phyloP scores from a whole-genome alignment of 1,284 basidiomycete species.

The Laetiporus sulphureus region DNA sequence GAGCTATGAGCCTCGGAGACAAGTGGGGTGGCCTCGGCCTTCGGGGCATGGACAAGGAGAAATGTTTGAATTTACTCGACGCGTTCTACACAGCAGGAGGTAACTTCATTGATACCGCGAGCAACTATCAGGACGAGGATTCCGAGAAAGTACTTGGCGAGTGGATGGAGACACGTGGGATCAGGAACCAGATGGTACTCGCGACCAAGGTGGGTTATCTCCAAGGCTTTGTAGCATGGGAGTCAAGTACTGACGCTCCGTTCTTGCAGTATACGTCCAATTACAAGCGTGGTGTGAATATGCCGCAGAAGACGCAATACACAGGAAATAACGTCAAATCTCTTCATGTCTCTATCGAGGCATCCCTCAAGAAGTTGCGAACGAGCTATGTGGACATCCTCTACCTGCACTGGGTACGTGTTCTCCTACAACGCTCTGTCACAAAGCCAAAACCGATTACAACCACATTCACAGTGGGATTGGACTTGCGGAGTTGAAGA shows the following conservation, averaged over 20 bases:
- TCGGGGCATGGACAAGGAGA: conserved; percentile 33
- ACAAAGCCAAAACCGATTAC: too few species aligned
- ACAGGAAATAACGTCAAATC: conserved; percentile 25
- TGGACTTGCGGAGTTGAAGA: conserved; percentile 52
- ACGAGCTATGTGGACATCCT: too few species aligned
- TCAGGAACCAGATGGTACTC: too few species aligned
- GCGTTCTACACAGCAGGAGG: conserved; percentile 26
- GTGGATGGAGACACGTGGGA: neutral
- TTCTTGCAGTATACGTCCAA: conserved; percentile 28
- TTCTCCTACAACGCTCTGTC: too few species aligned
- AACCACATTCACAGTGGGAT: conserved; percentile 36
- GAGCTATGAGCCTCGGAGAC: conserved; percentile 46
- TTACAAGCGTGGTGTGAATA: conserved; percentile 17
- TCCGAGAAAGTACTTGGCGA: neutral
- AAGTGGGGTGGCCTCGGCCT: conserved; percentile 32
- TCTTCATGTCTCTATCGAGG: conserved; percentile 26
- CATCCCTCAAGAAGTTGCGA: conserved; percentile 37
- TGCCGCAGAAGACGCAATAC: too few species aligned
- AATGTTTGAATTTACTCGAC: conserved; percentile 28
- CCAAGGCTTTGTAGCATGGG: too few species aligned
- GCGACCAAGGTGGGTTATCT: neutral
- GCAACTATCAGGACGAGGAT: conserved; percentile 5
- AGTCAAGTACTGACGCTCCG: neutral
- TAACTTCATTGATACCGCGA: too few species aligned
- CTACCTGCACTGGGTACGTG: too few species aligned